These are phyloP conservation scores for Podospora fimiseda DNA, from an alignment of 495 filamentous ascomycete species.

Conservation along the genomic window DNA sequence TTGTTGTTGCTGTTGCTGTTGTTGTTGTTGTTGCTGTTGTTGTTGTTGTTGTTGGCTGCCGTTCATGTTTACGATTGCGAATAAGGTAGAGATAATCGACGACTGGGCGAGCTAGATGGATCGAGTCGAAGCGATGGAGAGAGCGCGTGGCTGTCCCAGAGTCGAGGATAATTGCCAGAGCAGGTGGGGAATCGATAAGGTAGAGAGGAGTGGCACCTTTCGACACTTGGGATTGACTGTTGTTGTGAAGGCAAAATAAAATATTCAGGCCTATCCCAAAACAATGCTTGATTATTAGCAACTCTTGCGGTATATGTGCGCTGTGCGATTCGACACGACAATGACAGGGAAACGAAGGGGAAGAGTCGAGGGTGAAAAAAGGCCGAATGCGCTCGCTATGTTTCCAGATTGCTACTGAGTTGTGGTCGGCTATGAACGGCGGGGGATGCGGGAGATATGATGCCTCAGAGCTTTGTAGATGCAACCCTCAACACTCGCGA, in stretches of 20 bases:
- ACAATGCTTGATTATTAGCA: neutral
- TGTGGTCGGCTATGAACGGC: neutral
- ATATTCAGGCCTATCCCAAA: neutral
- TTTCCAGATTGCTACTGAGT: too few relatives aligned
- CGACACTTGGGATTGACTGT: too few relatives aligned
- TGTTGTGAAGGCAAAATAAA: neutral
- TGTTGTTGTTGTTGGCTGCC: slow-evolving; percentile 22
- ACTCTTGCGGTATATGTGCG: too few relatives aligned
- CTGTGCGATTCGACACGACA: neutral
- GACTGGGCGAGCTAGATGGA: neutral
- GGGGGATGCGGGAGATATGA: neutral
- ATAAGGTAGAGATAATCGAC: neutral
- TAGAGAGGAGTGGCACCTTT: too few relatives aligned
- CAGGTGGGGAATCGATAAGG: too few relatives aligned
- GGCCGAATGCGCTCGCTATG: neutral
- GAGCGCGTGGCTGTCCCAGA: neutral
- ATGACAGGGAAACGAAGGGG: neutral
- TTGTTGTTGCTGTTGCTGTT: slow-evolving; percentile 4
- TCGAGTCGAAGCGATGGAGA: neutral
- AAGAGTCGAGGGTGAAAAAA: neutral
- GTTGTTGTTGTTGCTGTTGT: slow-evolving; percentile 7
- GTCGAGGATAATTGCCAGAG: neutral
- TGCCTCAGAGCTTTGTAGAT: neutral
- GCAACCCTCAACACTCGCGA: neutral
- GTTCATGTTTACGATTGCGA: slow-evolving; percentile 27